Evolutionary conservation across 2,329 filamentous ascomycete species (phyloP).

Genomic region (Knoxdaviesia capensis): DNA sequence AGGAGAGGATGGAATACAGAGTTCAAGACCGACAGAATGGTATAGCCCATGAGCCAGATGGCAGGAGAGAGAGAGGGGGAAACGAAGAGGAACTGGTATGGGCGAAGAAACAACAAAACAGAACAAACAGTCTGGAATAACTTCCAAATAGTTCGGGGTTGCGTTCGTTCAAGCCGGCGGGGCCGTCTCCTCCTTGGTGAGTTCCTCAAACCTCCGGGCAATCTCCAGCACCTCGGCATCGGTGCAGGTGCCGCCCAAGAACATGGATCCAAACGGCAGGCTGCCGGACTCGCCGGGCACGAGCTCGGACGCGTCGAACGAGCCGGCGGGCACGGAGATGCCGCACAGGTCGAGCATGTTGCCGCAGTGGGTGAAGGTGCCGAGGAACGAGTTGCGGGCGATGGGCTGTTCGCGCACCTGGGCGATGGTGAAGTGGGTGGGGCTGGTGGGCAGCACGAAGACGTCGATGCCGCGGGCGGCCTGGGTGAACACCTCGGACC

Average conservation of each 20-base stretch:
- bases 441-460: constrained; percentile 34
- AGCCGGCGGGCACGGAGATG: constrained; percentile 24
- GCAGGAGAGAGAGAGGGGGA: too few relatives aligned
- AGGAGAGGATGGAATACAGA: too few relatives aligned
- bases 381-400: constrained; percentile 28
- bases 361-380: constrained; percentile 29
- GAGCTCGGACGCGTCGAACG: constrained; percentile 6
- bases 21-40: too few relatives aligned
- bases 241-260: constrained; percentile 17
- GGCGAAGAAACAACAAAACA: too few relatives aligned
- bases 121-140: too few relatives aligned
- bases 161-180: too few relatives aligned
- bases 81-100: too few relatives aligned
- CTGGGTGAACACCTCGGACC: constrained; percentile 2
- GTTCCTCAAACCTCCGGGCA: constrained; percentile 8
- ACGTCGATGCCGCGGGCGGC: constrained; percentile 22
- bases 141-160: too few relatives aligned
- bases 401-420: constrained; percentile 31
- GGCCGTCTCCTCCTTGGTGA: too few relatives aligned
- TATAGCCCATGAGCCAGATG: too few relatives aligned
- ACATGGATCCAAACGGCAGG: constrained; percentile 23
- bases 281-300: constrained; percentile 2
- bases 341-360: constrained; percentile 35
- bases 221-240: constrained; percentile 18
- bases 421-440: constrained; percentile 27